Conservation (phyloP, 441 rosid species). For the Macaranga tanarius region DNA sequence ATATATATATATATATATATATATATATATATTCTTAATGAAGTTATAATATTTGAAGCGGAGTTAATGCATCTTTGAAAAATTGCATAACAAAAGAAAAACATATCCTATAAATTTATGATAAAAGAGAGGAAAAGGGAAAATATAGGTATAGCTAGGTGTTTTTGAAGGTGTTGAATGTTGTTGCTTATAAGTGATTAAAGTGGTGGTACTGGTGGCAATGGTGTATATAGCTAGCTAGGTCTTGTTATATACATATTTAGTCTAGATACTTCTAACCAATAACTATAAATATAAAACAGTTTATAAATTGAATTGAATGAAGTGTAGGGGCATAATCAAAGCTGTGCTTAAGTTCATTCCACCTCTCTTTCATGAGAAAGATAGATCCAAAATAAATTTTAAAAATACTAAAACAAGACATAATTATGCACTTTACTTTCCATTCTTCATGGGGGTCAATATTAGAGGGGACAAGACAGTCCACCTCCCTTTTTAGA, state of each 20-base stretch:
- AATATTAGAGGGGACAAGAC: conserved; percentile 33
- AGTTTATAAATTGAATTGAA: conserved; percentile 17
- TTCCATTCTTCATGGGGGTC: conserved; percentile 39
- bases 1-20: no score
- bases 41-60: no score
- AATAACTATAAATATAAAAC: conserved; percentile 31
- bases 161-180: conserved; percentile 16
- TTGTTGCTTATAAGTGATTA: neutral
- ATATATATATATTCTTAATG: no score
- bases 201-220: conserved; percentile 12
- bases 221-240: neutral
- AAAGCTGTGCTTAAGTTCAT: conserved; percentile 26
- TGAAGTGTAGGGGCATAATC: conserved; percentile 36
- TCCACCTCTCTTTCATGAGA: conserved; percentile 27
- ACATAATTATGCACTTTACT: conserved; percentile 40
- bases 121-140: neutral
- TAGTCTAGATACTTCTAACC: conserved; percentile 38
- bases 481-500: conserved; percentile 40
- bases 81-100: no score
- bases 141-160: neutral
- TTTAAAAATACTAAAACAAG: conserved; percentile 21
- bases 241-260: neutral
- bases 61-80: no score
- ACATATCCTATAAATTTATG: no score
- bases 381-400: conserved; percentile 18